phyloP scores from a whole-genome alignment of 2,329 filamentous ascomycete genomes.

The Penicillium glabrum region DNA sequence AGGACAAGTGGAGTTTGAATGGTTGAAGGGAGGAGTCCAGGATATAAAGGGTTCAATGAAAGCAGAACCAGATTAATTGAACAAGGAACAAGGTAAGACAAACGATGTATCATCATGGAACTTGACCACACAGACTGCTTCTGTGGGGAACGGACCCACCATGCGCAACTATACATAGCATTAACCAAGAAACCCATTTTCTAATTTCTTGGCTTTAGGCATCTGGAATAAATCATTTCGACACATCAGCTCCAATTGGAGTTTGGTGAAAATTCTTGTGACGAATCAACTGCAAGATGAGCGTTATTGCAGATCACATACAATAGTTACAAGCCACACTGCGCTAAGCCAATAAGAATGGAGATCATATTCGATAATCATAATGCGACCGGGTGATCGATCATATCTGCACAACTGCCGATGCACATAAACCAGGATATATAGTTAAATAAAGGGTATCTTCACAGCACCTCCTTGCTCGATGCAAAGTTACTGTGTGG shows the following conservation, averaged over 20 bases:
- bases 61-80: neutral
- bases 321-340: conserved; percentile 8
- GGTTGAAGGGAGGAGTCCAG: neutral
- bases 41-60: neutral
- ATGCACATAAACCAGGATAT: neutral
- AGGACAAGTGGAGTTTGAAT: neutral
- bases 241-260: neutral
- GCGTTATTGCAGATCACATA: neutral
- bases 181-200: neutral
- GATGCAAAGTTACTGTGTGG: neutral
- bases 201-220: neutral
- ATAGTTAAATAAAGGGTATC: neutral
- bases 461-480: neutral
- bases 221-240: neutral
- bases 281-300: conserved; percentile 2
- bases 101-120: conserved; percentile 1
- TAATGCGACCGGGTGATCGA: neutral
- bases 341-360: neutral
- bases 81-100: conserved; percentile 1
- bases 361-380: neutral
- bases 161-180: neutral
- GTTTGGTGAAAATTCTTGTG: neutral
- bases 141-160: neutral
- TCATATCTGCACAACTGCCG: neutral
- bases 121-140: neutral